Evolutionary conservation across 768 basidiomycete species (phyloP), one percentile per base, ranked within the genome.

Genomic region (Rhizopogon roseolus): DNA sequence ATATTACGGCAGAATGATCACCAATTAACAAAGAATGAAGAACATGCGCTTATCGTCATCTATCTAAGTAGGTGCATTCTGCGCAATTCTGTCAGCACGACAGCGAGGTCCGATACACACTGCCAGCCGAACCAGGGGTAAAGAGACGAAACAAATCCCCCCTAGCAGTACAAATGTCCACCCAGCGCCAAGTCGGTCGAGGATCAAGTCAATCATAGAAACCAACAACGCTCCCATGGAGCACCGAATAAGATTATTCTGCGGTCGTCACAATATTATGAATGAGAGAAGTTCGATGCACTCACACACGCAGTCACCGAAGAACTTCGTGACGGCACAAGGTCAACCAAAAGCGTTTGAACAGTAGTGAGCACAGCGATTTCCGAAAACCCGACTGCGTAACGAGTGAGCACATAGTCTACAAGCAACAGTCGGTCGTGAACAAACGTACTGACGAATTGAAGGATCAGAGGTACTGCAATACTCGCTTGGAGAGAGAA

Each of bases 211-310:
- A 27, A 86, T 79, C 16, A 83, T 71, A 9, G 85, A 81, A 6
- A 87, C 80, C 38, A 80, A 58, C 0, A 69, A 74, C 2, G 85
- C 85, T 48, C 81, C 81, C 41, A 84, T 58, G 2, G 73, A 69
- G 62, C 85, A 85, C 14, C 85, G 81, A 14, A 84, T 73, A 28
- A 87, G 68, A 58, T 87, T 87, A 62, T 84, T 88, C 85, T 88
- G 59, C n/a, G 25, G 40, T 29, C 7, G 34, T 51, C 5, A 53
- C 38, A 44, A 41, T n/a, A 5, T 14, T 36, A 2, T 46, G 13
- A 25, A 40, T 22, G 4, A 46, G 16, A 22, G 11, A 52, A 34
- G 29, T 4, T 3, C 2, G 44, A 27, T 5, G 7, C 32, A 75
- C 83, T 59, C 64, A 86, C 85, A 50, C 84, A 86, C 36, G 84